These are phyloP conservation scores for Mrakia gelida DNA, from an alignment of 768 basidiomycete genomes.

Conservation along the genomic window DNA sequence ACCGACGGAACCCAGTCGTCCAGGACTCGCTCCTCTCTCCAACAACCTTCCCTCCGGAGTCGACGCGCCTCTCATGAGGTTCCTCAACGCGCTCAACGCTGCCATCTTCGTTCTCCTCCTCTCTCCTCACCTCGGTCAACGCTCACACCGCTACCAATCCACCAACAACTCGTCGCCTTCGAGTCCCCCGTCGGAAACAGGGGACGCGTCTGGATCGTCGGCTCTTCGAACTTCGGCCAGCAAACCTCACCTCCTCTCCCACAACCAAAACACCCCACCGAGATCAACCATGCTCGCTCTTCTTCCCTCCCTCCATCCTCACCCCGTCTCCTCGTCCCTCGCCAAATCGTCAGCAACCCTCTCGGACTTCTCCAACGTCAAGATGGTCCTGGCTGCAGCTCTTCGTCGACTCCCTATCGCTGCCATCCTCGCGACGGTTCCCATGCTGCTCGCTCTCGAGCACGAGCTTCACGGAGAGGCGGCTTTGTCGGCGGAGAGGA, in stretches of 20 bases:
- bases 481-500: background rate
- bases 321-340: background rate
- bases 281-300: constrained; percentile 6
- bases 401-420: constrained; percentile 4
- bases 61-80: constrained; percentile 9
- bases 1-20: background rate
- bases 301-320: constrained; percentile 3
- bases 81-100: constrained; percentile 16
- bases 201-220: background rate
- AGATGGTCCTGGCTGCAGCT: background rate
- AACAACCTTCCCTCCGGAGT: background rate
- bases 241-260: background rate
- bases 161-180: background rate
- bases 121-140: constrained; percentile 8
- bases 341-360: background rate
- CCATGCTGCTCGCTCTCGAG: constrained; percentile 12
- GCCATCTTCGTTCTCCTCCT: constrained; percentile 15
- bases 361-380: constrained; percentile 4
- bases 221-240: background rate
- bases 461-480: background rate
- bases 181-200: constrained; percentile 12
- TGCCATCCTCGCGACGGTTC: background rate
- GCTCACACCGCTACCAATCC: background rate
- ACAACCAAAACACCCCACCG: background rate
- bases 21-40: background rate